A percentile compares a stretch with the other conserved stretches of the same genome.
Conservation (phyloP, 257 asterid genomes). For the Capsicum pubescens region DNA sequence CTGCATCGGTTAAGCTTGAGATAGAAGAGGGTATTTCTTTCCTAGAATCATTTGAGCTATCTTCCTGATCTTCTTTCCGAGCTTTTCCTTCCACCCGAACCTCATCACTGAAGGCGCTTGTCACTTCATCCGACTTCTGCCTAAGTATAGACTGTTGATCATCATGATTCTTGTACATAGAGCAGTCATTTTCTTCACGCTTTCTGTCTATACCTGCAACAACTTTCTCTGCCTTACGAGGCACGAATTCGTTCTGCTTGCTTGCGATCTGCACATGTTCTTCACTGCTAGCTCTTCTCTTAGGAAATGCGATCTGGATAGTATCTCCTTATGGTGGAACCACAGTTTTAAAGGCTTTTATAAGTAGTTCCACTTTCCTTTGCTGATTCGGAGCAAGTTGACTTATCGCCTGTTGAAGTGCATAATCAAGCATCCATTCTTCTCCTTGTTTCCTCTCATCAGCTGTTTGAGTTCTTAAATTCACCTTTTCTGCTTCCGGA, state of each 20-base stretch:
- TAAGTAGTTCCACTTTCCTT: slow-evolving; percentile 78
- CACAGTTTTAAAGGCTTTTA: slow-evolving; percentile 91
- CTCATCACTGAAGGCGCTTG: background rate
- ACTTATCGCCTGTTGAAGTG: slow-evolving; percentile 85
- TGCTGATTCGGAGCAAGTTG: slow-evolving; percentile 95
- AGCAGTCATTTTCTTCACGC: background rate
- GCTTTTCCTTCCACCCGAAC: slow-evolving; percentile 13
- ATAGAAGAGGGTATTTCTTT: background rate
- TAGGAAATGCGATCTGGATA: slow-evolving; percentile 44
- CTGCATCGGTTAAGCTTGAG: background rate
- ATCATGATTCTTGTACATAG: background rate
- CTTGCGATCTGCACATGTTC: background rate
- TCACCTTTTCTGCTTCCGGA: slow-evolving; percentile 67
- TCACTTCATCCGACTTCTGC: slow-evolving; percentile 21
- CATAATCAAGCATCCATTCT: slow-evolving; percentile 99
- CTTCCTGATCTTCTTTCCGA: background rate
- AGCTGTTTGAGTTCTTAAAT: slow-evolving; percentile 60
- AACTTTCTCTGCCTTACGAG: slow-evolving; percentile 17
- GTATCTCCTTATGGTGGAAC: slow-evolving; percentile 68
- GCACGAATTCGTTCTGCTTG: background rate
- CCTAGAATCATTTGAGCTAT: slow-evolving; percentile 11
- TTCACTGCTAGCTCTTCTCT: background rate
- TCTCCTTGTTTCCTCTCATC: slow-evolving; percentile 74
- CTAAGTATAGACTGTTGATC: background rate
- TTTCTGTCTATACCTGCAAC: slow-evolving; percentile 5